phyloP scores from a whole-genome alignment of 2,329 filamentous ascomycete genomes.

The Didymella sp. region DNA sequence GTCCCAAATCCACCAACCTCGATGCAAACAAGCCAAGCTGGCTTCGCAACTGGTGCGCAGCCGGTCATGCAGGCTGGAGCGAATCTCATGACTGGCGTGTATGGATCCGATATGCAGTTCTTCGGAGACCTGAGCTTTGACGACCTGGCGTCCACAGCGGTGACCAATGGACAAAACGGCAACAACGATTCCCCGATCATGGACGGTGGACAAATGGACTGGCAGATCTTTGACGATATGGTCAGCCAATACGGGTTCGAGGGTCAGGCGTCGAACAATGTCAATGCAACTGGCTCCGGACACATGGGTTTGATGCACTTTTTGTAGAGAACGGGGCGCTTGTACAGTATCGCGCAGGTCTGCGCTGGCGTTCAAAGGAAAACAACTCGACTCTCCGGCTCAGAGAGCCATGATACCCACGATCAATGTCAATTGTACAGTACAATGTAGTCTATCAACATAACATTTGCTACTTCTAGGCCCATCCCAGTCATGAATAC shows the following conservation, averaged over 20 bases:
- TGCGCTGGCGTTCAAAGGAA: not conserved
- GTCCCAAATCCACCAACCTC: not conserved
- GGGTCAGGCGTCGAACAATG: slow-evolving; percentile 21
- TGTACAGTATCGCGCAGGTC: not conserved
- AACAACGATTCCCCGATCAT: slow-evolving; percentile 35
- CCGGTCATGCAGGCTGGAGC: slow-evolving; percentile 5
- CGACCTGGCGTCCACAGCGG: slow-evolving; percentile 28
- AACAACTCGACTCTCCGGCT: slow-evolving; percentile 7
- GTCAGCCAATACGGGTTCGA: slow-evolving; percentile 57
- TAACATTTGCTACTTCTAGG: not conserved
- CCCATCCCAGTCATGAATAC: not conserved
- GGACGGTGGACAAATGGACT: slow-evolving; percentile 54
- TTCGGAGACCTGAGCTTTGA: slow-evolving; percentile 6
- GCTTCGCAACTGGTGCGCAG: slow-evolving; percentile 4
- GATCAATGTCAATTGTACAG: slow-evolving; percentile 4
- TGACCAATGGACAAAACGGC: slow-evolving; percentile 11
- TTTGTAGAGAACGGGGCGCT: not conserved
- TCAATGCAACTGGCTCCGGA: slow-evolving; percentile 3
- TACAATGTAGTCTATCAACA: slow-evolving; percentile 1
- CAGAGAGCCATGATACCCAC: slow-evolving; percentile 13
- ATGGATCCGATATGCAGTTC: slow-evolving; percentile 4
- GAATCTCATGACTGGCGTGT: slow-evolving; percentile 1
- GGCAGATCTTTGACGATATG: slow-evolving; percentile 59
- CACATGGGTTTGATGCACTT: slow-evolving; percentile 18
- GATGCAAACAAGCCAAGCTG: slow-evolving; percentile 7